Base-by-base conservation (phyloP, 306 rosid species). In the Abrus precatorius region DNA sequence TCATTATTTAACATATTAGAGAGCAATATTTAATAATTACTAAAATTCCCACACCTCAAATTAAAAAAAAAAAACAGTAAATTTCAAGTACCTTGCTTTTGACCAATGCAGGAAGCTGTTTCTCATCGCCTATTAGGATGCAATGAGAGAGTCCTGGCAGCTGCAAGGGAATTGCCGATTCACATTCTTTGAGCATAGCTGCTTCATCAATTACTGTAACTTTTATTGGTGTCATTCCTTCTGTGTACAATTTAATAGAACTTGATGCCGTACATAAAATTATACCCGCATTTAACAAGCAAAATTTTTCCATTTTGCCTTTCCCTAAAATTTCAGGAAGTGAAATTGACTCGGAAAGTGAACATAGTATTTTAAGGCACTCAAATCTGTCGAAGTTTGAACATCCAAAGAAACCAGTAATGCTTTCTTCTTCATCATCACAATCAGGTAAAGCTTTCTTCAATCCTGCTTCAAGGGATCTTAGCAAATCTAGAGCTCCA, bases 101-200 rank as follows among this genome's bases (percentile, higher is more conserved):
- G 61, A 87, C 90, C 87, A 89, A 13, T 32, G 93, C 93, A 47
- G 91, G 93, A 53, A 89, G 90, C 41, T 91, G 95, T 53, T 67
- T 66, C 54, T 90, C 92, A 65, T 90, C 94, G 9, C 92, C 90
- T 9, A 88, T 77, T 9, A 90, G 82, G 44, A 88, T 65, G 7
- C 85, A 84, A 56, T 54, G 79, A 3, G 53, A 49, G 9, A 85
- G 62, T 9, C 89, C 92, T 3, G 77, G 52, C 13, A 88, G 83
- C 72, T 86, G 90, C 34, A 88, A 68, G 6, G 94, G 90, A 67
- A 88, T 86, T 28, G 80, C 44, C 5, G 89, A 88, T 66, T 90
- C 94, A 53, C 94, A 86, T 73, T 86, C 94, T 59, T 83, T 90
- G 1, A 90, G 84, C 41, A 84, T 88, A 1, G 89, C 92, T 11